Conservation (phyloP, 805 yeast genomes). For the Nakazawaea laoshanensis region DNA sequence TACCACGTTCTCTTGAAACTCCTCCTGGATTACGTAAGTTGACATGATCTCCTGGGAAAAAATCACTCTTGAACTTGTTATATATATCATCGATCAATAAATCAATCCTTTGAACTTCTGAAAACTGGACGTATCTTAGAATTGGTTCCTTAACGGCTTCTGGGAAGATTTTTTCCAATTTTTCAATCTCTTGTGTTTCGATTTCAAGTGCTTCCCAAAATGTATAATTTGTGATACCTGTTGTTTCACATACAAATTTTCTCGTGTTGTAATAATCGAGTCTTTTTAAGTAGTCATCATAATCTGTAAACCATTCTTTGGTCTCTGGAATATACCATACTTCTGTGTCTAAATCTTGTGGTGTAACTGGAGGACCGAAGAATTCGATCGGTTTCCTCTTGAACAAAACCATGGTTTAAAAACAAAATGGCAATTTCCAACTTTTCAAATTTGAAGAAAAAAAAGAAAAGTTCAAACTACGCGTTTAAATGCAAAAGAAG, state of each 20-base stretch:
- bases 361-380: conserved; percentile 48
- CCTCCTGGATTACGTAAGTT: conserved; percentile 37
- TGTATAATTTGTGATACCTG: conserved; percentile 88
- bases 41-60: conserved; percentile 86
- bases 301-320: conserved; percentile 76
- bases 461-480: too few relatives aligned
- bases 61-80: conserved; percentile 66
- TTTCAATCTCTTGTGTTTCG: conserved; percentile 54
- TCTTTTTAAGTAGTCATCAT: conserved; percentile 66
- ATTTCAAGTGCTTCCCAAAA: conserved; percentile 81
- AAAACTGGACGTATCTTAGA: conserved; percentile 76
- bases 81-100: conserved; percentile 84
- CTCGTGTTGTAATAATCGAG: conserved; percentile 65
- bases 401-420: conserved; percentile 71
- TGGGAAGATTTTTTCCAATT: conserved; percentile 78
- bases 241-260: conserved; percentile 90
- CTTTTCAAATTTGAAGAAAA: not conserved
- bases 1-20: conserved; percentile 38
- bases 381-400: conserved; percentile 64
- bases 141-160: conserved; percentile 89
- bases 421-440: too few relatives aligned
- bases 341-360: conserved; percentile 44
- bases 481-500: too few relatives aligned
- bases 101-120: conserved; percentile 74
- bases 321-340: conserved; percentile 84